phyloP scores from a whole-genome alignment of 768 basidiomycete species.

The Panaeolus papilionaceus region DNA sequence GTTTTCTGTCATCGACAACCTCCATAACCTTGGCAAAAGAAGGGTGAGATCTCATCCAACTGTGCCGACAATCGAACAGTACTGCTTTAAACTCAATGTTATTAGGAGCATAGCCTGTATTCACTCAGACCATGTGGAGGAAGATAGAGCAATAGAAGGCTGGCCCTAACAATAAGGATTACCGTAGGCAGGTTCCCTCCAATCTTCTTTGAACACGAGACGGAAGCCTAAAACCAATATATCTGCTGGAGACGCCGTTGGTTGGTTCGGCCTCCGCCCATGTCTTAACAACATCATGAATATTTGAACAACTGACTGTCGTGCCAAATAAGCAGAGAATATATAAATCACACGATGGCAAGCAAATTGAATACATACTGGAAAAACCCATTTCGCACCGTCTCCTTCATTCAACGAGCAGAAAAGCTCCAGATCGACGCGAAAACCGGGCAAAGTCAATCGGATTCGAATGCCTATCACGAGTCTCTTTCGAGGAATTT shows the following conservation, averaged over 20 bases:
- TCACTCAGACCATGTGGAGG: background rate
- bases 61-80: conserved; percentile 23
- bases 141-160: background rate
- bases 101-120: background rate
- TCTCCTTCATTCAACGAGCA: background rate
- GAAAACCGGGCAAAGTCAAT: conserved; percentile 8
- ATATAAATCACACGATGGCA: background rate
- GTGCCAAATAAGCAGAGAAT: background rate
- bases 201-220: background rate
- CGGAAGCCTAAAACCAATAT: conserved; percentile 8
- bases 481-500: background rate
- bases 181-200: conserved; percentile 3
- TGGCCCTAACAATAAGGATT: background rate
- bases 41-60: conserved; percentile 22
- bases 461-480: background rate
- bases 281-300: background rate
- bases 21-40: conserved; percentile 21
- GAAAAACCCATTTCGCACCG: background rate
- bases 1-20: conserved; percentile 35
- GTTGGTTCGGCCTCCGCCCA: background rate
- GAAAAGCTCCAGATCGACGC: conserved; percentile 9
- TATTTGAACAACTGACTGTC: background rate
- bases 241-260: background rate
- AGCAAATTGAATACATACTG: background rate
- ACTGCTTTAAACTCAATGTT: conserved; percentile 17